Evolutionary conservation across 768 basidiomycete genomes (phyloP), one percentile per base, ranked within the genome.

Genomic region (Podaxis sp.): DNA sequence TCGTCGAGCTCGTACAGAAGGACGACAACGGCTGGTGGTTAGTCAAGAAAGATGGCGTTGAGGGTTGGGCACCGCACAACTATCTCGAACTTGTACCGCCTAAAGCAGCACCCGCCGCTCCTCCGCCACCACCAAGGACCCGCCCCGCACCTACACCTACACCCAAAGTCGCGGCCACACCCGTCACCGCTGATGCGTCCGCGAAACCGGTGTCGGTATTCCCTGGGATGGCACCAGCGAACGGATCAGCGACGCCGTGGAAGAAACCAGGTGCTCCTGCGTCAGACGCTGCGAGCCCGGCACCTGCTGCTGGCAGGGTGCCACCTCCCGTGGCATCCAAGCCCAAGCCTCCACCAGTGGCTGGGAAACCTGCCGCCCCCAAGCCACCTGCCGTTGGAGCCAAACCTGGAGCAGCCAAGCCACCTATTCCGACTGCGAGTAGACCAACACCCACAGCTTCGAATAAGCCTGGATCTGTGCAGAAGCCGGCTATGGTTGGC

Each of bases 11-110:
- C 19, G 80, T 95, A 36, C 89, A 96, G 78, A 95, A 97, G 71
- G 88, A 95, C 66, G 87, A 95, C 64, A 96, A 96, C 68, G 97
- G 96, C 2, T 99, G 97, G 97, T 99, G 97, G 96, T 81, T 97
- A 36, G 90, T 98, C 61, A 92, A 89, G 81, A 94, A 90, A 75
- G 83, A 81, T 57, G 84, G 84, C 2, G 76, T 78, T 17, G 95
- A 98, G 72, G 97, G 94, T 13, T 99, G 96, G 95, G 94, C 96
- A 19, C 97, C 97, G 2, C 88, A 89, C 67, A 95, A 94, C 73
- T 97, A 95, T 70, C 86, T 96, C 6, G 95, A 97, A 72, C 82
- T 90, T 38, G 84, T 89, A 4, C 87, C 88, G 17, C 84, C 84
- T 22, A 86, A 84, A 66, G 82, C 87, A 2, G 86, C 85, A 48